A percentile compares a stretch with the other conserved stretches of the same genome.
Evolutionary conservation across 257 asterid species (phyloP).

Genomic region (Voacanga thouarsii): DNA sequence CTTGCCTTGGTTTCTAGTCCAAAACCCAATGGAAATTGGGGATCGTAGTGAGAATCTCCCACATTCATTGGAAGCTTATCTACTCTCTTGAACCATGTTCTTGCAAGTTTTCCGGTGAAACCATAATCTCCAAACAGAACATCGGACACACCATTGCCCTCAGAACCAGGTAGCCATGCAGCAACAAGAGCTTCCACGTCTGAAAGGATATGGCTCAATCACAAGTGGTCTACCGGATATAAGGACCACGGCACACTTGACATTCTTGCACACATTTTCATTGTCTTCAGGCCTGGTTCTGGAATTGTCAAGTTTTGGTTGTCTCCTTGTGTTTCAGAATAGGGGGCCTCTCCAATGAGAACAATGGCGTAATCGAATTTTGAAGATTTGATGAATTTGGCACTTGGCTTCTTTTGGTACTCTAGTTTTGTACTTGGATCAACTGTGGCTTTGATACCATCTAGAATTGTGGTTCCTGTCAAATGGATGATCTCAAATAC

Average conservation of each 20-base stretch:
- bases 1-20: slow-evolving; percentile 39
- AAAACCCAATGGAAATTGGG: slow-evolving; percentile 51
- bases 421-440: slow-evolving; percentile 44
- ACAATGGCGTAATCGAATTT: slow-evolving; percentile 50
- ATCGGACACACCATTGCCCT: slow-evolving; percentile 61
- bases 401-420: slow-evolving; percentile 32
- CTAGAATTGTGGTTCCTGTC: slow-evolving; percentile 56
- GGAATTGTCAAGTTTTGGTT: slow-evolving; percentile 37
- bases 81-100: slow-evolving; percentile 60
- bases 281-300: slow-evolving; percentile 35
- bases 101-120: slow-evolving; percentile 55
- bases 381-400: slow-evolving; percentile 24
- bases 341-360: slow-evolving; percentile 52
- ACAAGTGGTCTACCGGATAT: slow-evolving; percentile 53
- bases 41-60: slow-evolving; percentile 64
- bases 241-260: slow-evolving; percentile 47
- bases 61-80: slow-evolving; percentile 61
- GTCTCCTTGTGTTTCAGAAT: slow-evolving; percentile 48
- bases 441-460: slow-evolving; percentile 43
- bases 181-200: slow-evolving; percentile 53
- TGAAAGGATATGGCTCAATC: slow-evolving; percentile 40
- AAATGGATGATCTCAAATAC: background rate
- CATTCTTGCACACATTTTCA: slow-evolving; percentile 37
- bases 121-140: slow-evolving; percentile 54
- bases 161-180: slow-evolving; percentile 66